Evolutionary conservation across 805 yeast genomes (phyloP).

Genomic region (Starmerella apis): DNA sequence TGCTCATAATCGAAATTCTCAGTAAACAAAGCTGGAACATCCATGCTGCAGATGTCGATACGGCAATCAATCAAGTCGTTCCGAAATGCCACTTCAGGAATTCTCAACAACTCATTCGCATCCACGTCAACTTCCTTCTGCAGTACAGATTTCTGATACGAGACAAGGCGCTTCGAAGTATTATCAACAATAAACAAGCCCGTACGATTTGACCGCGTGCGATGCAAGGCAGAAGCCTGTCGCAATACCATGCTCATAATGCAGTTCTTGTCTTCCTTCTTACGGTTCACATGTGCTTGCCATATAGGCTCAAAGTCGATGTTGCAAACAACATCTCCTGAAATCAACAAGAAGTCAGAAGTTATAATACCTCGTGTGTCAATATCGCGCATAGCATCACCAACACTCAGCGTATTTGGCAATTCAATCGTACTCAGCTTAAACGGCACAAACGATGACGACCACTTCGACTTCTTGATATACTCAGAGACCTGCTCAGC

Average conservation of each 20-base stretch:
- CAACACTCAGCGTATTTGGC: slow-evolving; percentile 81
- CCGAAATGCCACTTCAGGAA: slow-evolving; percentile 62
- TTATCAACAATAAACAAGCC: slow-evolving; percentile 77
- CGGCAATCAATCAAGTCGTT: slow-evolving; percentile 94
- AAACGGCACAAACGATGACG: slow-evolving; percentile 57
- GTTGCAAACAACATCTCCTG: slow-evolving; percentile 94
- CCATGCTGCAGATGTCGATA: slow-evolving; percentile 89
- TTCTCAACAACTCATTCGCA: slow-evolving; percentile 53
- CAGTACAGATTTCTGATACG: slow-evolving; percentile 58
- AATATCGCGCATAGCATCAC: slow-evolving; percentile 94
- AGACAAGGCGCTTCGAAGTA: slow-evolving; percentile 62
- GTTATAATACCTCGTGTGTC: slow-evolving; percentile 83
- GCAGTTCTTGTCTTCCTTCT: slow-evolving; percentile 71
- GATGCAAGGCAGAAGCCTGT: slow-evolving; percentile 71
- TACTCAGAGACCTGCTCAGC: slow-evolving; percentile 80
- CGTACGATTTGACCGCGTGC: slow-evolving; percentile 62
- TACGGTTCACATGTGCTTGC: slow-evolving; percentile 61
- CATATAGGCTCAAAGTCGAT: slow-evolving; percentile 66
- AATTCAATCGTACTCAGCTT: slow-evolving; percentile 67
- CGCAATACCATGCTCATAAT: slow-evolving; percentile 90
- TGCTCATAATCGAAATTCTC: slow-evolving; percentile 93
- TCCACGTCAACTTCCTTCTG: slow-evolving; percentile 30
- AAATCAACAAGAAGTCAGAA: slow-evolving; percentile 78
- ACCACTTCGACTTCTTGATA: slow-evolving; percentile 45
- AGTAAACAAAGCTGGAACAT: slow-evolving; percentile 88